Conservation (phyloP, 73 alveolate genomes). For the Strombidium stylifer region DNA sequence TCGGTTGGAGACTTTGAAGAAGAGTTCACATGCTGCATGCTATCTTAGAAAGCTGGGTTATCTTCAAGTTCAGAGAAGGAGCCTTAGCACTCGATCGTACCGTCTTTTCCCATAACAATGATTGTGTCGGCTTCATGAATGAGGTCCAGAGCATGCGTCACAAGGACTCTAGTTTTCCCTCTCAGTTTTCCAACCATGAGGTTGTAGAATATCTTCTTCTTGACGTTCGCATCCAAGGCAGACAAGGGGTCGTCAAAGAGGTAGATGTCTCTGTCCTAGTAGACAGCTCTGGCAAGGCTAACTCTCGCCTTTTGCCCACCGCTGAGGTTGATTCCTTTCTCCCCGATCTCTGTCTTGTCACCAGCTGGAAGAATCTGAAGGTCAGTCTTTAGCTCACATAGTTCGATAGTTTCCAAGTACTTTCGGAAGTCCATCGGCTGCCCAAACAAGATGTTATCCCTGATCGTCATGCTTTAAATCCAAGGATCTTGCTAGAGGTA, state of each 20-base stretch:
- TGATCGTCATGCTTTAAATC: constrained; percentile 63
- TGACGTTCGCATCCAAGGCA: constrained; percentile 86
- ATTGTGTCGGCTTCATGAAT: constrained; percentile 74
- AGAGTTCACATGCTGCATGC: neutral
- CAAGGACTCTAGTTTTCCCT: constrained; percentile 77
- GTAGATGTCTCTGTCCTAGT: constrained; percentile 70
- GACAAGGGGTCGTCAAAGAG: constrained; percentile 89
- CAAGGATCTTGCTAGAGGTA: constrained; percentile 64
- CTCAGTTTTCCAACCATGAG: constrained; percentile 63
- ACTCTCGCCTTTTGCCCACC: constrained; percentile 83
- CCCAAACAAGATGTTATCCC: constrained; percentile 73
- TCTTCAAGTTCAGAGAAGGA: constrained; percentile 58
- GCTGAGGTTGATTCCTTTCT: constrained; percentile 72
- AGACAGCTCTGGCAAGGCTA: constrained; percentile 71
- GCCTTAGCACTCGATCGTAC: constrained; percentile 58
- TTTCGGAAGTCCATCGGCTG: constrained; percentile 29
- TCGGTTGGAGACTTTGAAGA: neutral
- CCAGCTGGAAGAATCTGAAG: constrained; percentile 55
- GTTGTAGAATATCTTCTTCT: constrained; percentile 65
- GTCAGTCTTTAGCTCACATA: constrained; percentile 63
- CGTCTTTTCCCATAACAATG: constrained; percentile 68
- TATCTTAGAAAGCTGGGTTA: constrained; percentile 2
- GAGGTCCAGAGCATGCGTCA: constrained; percentile 84
- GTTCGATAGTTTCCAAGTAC: constrained; percentile 46
- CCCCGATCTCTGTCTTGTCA: constrained; percentile 72